These are phyloP conservation scores for Talaromyces sp. DNA, from an alignment of 2,329 filamentous ascomycete species.

Conservation along the genomic window DNA sequence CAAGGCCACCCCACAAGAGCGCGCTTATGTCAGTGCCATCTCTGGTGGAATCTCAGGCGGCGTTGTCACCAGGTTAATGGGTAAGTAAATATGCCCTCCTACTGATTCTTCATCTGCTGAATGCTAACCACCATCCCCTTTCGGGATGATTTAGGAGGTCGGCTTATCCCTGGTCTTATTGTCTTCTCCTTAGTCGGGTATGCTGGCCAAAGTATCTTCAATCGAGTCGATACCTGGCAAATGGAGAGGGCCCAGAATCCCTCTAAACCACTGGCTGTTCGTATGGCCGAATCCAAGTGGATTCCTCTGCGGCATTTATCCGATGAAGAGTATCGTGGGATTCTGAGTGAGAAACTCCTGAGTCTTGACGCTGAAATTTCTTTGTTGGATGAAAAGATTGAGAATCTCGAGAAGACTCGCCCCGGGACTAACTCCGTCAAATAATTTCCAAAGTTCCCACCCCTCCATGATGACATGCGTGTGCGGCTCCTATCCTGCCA, in stretches of 20 bases:
- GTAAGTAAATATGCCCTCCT: conserved; percentile 38
- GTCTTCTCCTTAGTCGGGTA: conserved; percentile 63
- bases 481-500: conserved; percentile 8
- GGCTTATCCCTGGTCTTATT: conserved; percentile 61
- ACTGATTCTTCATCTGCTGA: not conserved
- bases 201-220: conserved; percentile 59
- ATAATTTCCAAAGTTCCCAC: not conserved
- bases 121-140: conserved; percentile 13
- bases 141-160: conserved; percentile 50
- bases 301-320: conserved; percentile 71
- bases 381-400: conserved; percentile 75
- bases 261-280: conserved; percentile 50
- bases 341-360: conserved; percentile 72
- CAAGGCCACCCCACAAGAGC: conserved; percentile 60
- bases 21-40: conserved; percentile 67
- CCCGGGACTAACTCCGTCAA: conserved; percentile 10
- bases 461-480: not conserved
- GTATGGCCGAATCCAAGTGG: conserved; percentile 65
- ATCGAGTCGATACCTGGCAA: conserved; percentile 54
- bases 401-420: conserved; percentile 46
- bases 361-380: conserved; percentile 76
- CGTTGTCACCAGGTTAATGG: conserved; percentile 57
- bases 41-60: conserved; percentile 71
- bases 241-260: conserved; percentile 39
- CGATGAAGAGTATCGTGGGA: conserved; percentile 71